Base-by-base conservation (phyloP, 441 rosid species). In the Flueggea neowawraea region DNA sequence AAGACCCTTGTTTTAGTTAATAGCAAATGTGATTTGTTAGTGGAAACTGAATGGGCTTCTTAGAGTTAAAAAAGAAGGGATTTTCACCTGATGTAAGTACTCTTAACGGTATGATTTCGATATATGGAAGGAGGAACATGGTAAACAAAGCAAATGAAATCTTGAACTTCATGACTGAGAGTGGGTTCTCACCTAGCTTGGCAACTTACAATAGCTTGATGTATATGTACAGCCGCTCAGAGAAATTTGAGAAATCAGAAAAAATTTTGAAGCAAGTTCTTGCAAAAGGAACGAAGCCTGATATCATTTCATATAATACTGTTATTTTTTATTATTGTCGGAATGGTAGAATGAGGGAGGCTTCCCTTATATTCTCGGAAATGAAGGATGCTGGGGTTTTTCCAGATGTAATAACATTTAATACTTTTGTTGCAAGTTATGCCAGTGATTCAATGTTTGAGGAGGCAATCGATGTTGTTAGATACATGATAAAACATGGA, bases 51-150 rank as follows among this genome's bases (percentile, higher is more conserved):
- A 58, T 85, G 62, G 12, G 97, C 97, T 2, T 94, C 81, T 65
- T 62, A n/a, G 87, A 89, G 80, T 83, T 90, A 57, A 82, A 67
- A 75, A 75, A 73, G 43, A 85, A 82, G 73, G 93, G 96, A 10
- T 75, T 82, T 75, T 81, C 91, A 22, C 93, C 91, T 2, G 96
- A 84, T 53, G 62, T 88, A 67, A 75, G 77, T 60, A 90, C 98
- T 52, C 75, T 94, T 43, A 94, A 94, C 70, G 89, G 96, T 33
- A 88, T 94, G 97, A 69, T 94, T 56, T 83, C 98, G 0, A 82
- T 90, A 49, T 90, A 94, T 62, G 95, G 98, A 60, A 87, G 91
- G 80, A 82, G 90, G 69, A 95, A 87, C 74, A 87, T 87, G 97
- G 69, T 81, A 58, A 60, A 73, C 54, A 82, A 90, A 80, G 75